Base-by-base conservation (phyloP, 805 yeast genomes). In the Wickerhamiella sorbophila region DNA sequence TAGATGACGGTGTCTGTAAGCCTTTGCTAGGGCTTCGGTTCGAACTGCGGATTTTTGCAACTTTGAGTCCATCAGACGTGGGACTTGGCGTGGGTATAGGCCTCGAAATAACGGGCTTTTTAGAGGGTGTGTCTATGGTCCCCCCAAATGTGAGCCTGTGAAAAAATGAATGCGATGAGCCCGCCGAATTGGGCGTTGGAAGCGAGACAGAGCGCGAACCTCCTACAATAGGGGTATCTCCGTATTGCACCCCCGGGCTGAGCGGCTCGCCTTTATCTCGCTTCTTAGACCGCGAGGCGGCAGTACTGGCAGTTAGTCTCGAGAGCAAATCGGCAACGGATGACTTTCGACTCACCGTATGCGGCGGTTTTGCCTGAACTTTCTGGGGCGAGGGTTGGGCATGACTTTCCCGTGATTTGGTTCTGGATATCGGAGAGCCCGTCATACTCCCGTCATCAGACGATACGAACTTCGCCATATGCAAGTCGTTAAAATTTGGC, bases 251-350 rank as follows among this genome's bases (percentile, higher is more conserved):
- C 16, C n/a, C 17, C 19, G 39, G 21, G 18, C 19, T 26, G 19
- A 19, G 35, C 33, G 29, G 19, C 32, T 8, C 34, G 35, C 24
- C 31, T 20, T 21, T 19, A 12, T 17, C 18, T 29, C 47, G 43
- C 37, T 38, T 24, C 24, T 52, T 50, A 16, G 54, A 52, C 24
- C 57, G 50, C 14, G 55, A 49, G 16, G 58, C 42, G 5, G 54
- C 55, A 1, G 59, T 57, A 12, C 56, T 52, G 21, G 56, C 43
- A 2, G 60, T 56, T 35, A 58, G 47, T 17, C 62, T 47, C 10
- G 60, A 44, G 4, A 58, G 45, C 33, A 58, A 39, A 16, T 57
- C 61, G 4, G 60, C 47, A 12, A 57, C 53, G 26, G 53, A 43
- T 26, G 55, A 48, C 36, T 47, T 47, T 14, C 51, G 42, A 4